A percentile compares a stretch with the other conserved stretches of the same genome.
Evolutionary conservation across 495 filamentous ascomycete species (phyloP).

Genomic region (Geopyxis carbonaria): DNA sequence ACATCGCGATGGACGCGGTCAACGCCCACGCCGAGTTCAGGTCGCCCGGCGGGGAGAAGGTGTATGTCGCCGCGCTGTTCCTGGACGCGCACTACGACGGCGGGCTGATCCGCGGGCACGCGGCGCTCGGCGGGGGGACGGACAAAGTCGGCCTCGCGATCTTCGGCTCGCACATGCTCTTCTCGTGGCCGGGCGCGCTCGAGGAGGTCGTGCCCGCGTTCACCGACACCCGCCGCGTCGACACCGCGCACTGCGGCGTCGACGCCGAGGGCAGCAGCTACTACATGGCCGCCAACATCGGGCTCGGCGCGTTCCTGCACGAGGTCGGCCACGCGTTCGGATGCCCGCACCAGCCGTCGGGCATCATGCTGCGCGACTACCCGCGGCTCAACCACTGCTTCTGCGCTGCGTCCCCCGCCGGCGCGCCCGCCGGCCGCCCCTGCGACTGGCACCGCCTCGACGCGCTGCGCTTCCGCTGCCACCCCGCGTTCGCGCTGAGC

Average conservation of each 20-base stretch:
- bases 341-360: conserved; percentile 69
- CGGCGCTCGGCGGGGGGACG: conserved; percentile 48
- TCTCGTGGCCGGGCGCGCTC: conserved; percentile 67
- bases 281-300: conserved; percentile 82
- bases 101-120: conserved; percentile 61
- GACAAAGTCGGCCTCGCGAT: conserved; percentile 66
- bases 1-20: conserved; percentile 59
- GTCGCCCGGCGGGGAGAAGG: conserved; percentile 54
- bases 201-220: conserved; percentile 80
- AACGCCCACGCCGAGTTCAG: conserved; percentile 46
- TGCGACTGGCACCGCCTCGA: conserved; percentile 81
- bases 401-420: conserved; percentile 55
- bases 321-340: conserved; percentile 78
- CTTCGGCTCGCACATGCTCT: conserved; percentile 76
- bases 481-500: conserved; percentile 79
- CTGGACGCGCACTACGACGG: conserved; percentile 80
- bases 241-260: conserved; percentile 64
- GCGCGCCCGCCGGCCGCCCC: conserved; percentile 64
- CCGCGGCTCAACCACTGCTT: conserved; percentile 70
- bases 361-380: conserved; percentile 80
- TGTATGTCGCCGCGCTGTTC: conserved; percentile 67
- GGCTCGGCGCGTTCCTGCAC: conserved; percentile 81
- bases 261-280: conserved; percentile 65
- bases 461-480: conserved; percentile 66
- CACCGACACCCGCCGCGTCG: conserved; percentile 70